Evolutionary conservation across 1,284 basidiomycete species (phyloP).

Genomic region (Earliella scabrosa): DNA sequence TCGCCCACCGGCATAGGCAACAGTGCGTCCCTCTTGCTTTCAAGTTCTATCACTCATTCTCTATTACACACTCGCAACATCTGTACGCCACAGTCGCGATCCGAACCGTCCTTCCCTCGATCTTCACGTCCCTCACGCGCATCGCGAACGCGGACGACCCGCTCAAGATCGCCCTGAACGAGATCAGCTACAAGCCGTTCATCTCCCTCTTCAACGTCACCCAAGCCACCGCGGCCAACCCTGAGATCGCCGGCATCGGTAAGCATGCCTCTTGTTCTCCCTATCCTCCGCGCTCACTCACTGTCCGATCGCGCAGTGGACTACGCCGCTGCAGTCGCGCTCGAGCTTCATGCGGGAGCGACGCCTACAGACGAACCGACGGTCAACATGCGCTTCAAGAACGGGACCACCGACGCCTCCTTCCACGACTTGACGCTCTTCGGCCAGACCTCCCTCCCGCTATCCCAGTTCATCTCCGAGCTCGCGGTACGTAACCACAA

Average conservation of each 20-base stretch:
- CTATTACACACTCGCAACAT: background rate
- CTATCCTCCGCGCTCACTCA: background rate
- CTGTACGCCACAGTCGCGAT: conserved; percentile 41
- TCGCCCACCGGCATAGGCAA: conserved; percentile 46
- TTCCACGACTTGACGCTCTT: conserved; percentile 25
- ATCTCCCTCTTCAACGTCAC: conserved; percentile 54
- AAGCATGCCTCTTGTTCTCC: background rate
- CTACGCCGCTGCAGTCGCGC: conserved; percentile 49
- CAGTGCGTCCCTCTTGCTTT: conserved; percentile 31
- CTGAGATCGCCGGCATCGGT: conserved; percentile 42
- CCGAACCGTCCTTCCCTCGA: conserved; percentile 47
- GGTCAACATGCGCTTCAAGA: conserved; percentile 53
- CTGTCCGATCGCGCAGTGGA: conserved; percentile 40
- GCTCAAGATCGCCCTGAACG: conserved; percentile 48
- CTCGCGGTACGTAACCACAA: conserved; percentile 34
- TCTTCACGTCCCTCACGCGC: conserved; percentile 45
- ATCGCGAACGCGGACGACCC: conserved; percentile 44
- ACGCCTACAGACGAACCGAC: conserved; percentile 25
- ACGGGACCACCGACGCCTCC: conserved; percentile 43
- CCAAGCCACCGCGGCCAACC: conserved; percentile 38
- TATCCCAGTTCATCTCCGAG: conserved; percentile 38
- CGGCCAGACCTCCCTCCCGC: conserved; percentile 28
- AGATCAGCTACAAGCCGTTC: conserved; percentile 57
- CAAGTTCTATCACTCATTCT: background rate
- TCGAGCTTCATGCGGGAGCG: conserved; percentile 42